phyloP scores from a whole-genome alignment of 139 green algal species.

The Closterium sp. region DNA sequence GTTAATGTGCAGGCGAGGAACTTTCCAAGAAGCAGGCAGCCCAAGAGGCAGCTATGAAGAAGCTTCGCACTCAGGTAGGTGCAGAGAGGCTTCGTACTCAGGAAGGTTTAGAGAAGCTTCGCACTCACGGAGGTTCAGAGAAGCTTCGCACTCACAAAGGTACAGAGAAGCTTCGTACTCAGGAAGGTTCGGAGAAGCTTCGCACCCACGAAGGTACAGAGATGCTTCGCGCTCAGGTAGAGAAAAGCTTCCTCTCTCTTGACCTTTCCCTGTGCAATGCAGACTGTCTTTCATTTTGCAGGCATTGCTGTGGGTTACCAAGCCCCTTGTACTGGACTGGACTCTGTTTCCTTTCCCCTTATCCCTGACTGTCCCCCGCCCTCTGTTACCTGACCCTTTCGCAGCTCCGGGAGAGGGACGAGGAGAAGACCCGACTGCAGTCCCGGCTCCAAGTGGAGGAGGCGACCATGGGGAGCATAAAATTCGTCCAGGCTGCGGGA shows the following conservation, averaged over 20 bases:
- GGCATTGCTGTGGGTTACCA: no score
- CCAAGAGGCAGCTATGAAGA: conserved; percentile 63
- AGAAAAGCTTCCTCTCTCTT: no score
- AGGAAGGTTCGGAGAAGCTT: conserved; percentile 69
- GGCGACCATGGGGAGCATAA: background rate
- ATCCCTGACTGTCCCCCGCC: no score
- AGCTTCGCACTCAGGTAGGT: conserved; percentile 60
- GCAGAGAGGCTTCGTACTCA: conserved; percentile 69
- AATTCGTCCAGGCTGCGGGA: no score
- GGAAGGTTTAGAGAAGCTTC: conserved; percentile 69
- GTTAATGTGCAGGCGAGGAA: conserved; percentile 49
- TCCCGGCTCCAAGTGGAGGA: background rate
- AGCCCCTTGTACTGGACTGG: no score
- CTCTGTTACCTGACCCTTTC: background rate
- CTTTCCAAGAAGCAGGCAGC: conserved; percentile 54
- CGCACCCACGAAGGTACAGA: conserved; percentile 53
- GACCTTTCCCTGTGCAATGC: background rate
- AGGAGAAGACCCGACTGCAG: no score
- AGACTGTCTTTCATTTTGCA: background rate
- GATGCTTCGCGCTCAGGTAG: conserved; percentile 62
- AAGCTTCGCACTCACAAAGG: conserved; percentile 62
- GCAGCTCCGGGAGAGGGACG: no score
- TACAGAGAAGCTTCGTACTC: no score
- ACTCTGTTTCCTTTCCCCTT: no score
- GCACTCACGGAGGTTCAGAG: conserved; percentile 53